Conservation (phyloP, 2,329 filamentous ascomycete species). For the Verticillium longisporum region DNA sequence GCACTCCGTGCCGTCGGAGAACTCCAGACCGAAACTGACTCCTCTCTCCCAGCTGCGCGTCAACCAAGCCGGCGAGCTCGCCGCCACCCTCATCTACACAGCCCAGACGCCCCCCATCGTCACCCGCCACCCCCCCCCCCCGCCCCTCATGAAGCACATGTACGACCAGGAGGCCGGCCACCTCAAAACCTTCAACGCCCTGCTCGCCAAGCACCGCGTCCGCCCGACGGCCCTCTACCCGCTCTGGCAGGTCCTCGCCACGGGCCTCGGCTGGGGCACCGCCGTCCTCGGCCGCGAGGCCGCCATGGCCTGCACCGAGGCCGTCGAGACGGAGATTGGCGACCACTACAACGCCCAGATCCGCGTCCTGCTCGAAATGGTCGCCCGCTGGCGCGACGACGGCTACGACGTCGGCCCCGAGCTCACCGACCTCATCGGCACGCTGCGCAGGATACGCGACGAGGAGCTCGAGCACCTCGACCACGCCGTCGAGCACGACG, state of each 20-base stretch:
- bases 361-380: slow-evolving; percentile 72
- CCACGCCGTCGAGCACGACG: slow-evolving; percentile 88
- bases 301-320: slow-evolving; percentile 98
- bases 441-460: slow-evolving; percentile 78
- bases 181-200: slow-evolving; percentile 74
- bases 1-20: too few relatives aligned
- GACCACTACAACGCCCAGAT: slow-evolving; percentile 95
- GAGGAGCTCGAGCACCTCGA: slow-evolving; percentile 97
- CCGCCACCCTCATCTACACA: slow-evolving; percentile 88
- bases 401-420: slow-evolving; percentile 80
- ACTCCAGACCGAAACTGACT: background rate
- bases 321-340: slow-evolving; percentile 96
- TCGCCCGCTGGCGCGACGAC: slow-evolving; percentile 63
- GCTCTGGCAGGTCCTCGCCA: slow-evolving; percentile 75
- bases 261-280: slow-evolving; percentile 81
- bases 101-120: slow-evolving; percentile 80
- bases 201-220: slow-evolving; percentile 80
- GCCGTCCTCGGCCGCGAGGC: slow-evolving; percentile 85
- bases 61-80: slow-evolving; percentile 96
- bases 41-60: slow-evolving; percentile 64
- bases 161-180: slow-evolving; percentile 92
- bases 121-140: slow-evolving; percentile 75
- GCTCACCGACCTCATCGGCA: slow-evolving; percentile 62
- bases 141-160: slow-evolving; percentile 94
- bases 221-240: slow-evolving; percentile 91